Evolutionary conservation across 2,329 filamentous ascomycete species (phyloP), one percentile per base, ranked within the genome.

Genomic region (Penicillium vulpinum): DNA sequence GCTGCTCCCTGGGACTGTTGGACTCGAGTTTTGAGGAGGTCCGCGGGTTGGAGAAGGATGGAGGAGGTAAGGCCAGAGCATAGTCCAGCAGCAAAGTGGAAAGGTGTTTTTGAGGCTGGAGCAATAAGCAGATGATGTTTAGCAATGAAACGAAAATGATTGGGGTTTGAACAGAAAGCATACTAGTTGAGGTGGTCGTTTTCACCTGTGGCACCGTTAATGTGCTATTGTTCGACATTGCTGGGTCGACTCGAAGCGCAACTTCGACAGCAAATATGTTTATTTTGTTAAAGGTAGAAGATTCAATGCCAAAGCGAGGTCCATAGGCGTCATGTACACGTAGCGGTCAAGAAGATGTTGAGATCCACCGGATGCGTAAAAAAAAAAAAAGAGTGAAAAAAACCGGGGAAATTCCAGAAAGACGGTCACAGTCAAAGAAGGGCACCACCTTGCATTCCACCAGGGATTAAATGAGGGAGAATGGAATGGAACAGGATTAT

Each of bases 11-110:
- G 86, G 33, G 90, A 91, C 75, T 97, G 94, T 73, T 99, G 94
- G 39, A 97, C 88, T 45, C 94, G 88, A 29, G 94, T 99, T 77
- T 99, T 99, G 72, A 99, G 86, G 4, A 99, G 87, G 77, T 99
- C 94, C 69, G 94, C 89, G 26, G 94, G 94, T 75, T 99, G 94
- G 16, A 99, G 85, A 54, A 97, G 86, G 58, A 96, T 87, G 54
- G 94, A 92, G 51, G 92, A 94, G 62, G 91, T 85, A 49, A 96
- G 83, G 67, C 94, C 94, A 8, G 92, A 97, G 69, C 86, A 85
- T 54, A 97, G 85, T 61, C 94, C 94, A 62, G 92, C 93, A 64
- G 88, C 77, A 75, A 97, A 96, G 78, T 97, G 94, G 73, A 91
- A 92, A 64, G 85, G 70, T 6, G 77, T 75, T 68, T 77, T 76